A percentile compares a stretch with the other conserved stretches of the same genome.
phyloP scores from a whole-genome alignment of 2,329 filamentous ascomycete species.

The Ophiostoma novo-ulmi region DNA sequence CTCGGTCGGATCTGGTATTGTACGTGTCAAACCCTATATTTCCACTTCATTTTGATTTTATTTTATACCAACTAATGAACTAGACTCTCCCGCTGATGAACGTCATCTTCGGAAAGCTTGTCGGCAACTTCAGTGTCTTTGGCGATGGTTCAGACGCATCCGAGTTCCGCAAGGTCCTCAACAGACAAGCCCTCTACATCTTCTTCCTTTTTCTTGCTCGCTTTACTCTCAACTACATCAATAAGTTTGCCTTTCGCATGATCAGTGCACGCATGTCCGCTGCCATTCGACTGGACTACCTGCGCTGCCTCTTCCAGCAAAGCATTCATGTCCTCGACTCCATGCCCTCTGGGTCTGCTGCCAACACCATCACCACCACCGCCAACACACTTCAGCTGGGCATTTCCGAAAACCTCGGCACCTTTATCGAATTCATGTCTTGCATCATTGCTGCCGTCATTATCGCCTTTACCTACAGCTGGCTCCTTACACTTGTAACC shows the following conservation, averaged over 20 bases:
- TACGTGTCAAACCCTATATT: background rate
- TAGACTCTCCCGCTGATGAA: conserved; percentile 55
- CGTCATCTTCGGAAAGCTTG: conserved; percentile 51
- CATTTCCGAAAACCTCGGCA: conserved; percentile 58
- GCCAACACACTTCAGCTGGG: conserved; percentile 61
- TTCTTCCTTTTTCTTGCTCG: conserved; percentile 65
- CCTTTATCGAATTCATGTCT: conserved; percentile 51
- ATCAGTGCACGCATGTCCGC: conserved; percentile 59
- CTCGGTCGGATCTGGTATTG: conserved; percentile 1
- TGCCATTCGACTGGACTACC: conserved; percentile 58
- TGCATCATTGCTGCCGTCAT: conserved; percentile 50
- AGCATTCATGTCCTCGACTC: conserved; percentile 64
- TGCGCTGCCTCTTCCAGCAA: conserved; percentile 59
- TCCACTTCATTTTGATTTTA: background rate
- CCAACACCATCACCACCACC: conserved; percentile 58
- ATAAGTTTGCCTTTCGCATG: conserved; percentile 54
- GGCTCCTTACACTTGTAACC: conserved; percentile 56
- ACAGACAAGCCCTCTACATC: conserved; percentile 57
- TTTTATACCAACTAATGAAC: background rate
- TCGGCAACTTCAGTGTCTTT: conserved; percentile 45
- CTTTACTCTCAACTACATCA: conserved; percentile 55
- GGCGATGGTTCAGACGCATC: conserved; percentile 28
- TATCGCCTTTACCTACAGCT: conserved; percentile 54
- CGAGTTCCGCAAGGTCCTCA: conserved; percentile 39
- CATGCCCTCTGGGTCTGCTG: conserved; percentile 57